Conservation (phyloP, 345 rosid genomes). For the Citrus unshiu region DNA sequence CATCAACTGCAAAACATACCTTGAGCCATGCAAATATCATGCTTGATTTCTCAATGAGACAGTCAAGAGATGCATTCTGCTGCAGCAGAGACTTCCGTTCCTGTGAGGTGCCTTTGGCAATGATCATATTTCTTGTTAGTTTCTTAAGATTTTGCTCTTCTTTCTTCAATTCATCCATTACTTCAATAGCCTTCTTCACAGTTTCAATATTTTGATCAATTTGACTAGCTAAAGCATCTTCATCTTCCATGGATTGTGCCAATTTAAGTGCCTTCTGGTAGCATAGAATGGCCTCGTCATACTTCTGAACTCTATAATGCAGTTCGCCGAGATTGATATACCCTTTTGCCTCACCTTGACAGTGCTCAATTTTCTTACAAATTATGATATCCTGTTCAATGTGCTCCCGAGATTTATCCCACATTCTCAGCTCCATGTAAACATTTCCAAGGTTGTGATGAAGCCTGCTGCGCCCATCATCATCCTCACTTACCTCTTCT, state of each 20-base stretch:
- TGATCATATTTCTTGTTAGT: conserved; percentile 45
- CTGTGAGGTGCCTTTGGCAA: conserved; percentile 56
- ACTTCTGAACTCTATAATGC: conserved; percentile 69
- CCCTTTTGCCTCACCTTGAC: conserved; percentile 95
- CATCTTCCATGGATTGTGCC: conserved; percentile 94
- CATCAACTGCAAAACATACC: conserved; percentile 32
- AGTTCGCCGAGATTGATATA: conserved; percentile 90
- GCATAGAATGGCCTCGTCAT: conserved; percentile 69
- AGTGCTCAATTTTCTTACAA: conserved; percentile 66
- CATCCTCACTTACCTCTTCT: conserved; percentile 70
- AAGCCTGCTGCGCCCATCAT: conserved; percentile 82
- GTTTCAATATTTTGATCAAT: conserved; percentile 56
- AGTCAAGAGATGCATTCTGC: conserved; percentile 61
- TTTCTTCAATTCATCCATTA: conserved; percentile 63
- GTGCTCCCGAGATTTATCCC: conserved; percentile 72
- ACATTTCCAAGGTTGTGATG: conserved; percentile 90
- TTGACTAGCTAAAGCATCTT: conserved; percentile 63
- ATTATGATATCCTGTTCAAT: conserved; percentile 76
- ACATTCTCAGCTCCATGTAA: conserved; percentile 60
- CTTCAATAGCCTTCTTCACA: conserved; percentile 61
- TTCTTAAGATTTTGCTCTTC: conserved; percentile 87
- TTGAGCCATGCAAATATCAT: conserved; percentile 68
- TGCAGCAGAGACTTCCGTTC: conserved; percentile 67
- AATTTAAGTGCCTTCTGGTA: conserved; percentile 70
- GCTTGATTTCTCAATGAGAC: conserved; percentile 78